Conservation (phyloP, 2,329 filamentous ascomycete genomes). For the Coniochaeta ligniaria region DNA sequence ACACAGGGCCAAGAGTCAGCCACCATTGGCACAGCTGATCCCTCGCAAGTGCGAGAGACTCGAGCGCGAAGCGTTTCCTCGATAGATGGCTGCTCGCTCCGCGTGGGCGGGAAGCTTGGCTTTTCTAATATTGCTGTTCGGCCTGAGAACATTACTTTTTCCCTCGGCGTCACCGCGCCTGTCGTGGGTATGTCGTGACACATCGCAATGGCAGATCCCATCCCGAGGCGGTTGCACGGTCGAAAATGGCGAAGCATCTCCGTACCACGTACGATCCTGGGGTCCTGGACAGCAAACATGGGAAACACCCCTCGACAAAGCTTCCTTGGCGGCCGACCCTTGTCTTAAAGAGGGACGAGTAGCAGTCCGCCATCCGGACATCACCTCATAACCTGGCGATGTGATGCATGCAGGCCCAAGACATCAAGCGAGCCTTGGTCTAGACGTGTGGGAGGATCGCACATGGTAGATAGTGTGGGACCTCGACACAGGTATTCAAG, state of each 20-base stretch:
- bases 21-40: background rate
- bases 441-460: too few relatives aligned
- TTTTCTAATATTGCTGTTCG: background rate
- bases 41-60: background rate
- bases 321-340: background rate
- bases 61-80: background rate
- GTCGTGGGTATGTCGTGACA: background rate
- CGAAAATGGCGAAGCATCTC: too few relatives aligned
- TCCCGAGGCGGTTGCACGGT: background rate
- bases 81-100: background rate
- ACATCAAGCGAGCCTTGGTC: background rate
- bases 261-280: too few relatives aligned
- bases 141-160: background rate
- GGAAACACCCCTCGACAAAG: background rate
- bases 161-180: background rate
- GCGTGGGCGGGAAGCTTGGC: background rate
- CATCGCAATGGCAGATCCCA: background rate
- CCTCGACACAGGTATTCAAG: too few relatives aligned
- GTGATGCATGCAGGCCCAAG: background rate
- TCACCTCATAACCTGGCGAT: background rate
- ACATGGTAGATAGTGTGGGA: too few relatives aligned
- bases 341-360: background rate
- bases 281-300: too few relatives aligned
- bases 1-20: background rate
- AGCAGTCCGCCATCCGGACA: background rate